phyloP scores from a whole-genome alignment of 805 yeast genomes.

The Pichia phayaonensis region DNA sequence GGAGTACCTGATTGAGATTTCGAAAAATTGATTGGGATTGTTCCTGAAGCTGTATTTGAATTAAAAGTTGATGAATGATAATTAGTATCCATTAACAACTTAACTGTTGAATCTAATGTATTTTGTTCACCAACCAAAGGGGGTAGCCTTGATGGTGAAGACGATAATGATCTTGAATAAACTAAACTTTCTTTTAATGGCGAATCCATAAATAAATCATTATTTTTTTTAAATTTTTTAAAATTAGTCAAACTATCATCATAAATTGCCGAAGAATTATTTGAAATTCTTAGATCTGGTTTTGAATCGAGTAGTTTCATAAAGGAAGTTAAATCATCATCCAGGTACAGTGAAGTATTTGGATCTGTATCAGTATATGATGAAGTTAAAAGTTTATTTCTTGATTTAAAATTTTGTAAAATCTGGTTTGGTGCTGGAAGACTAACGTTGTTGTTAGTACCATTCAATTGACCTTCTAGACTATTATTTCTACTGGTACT shows the following conservation, averaged over 20 bases:
- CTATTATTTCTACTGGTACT: slow-evolving; percentile 23
- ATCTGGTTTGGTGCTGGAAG: slow-evolving; percentile 16
- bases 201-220: slow-evolving; percentile 18
- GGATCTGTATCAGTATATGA: slow-evolving; percentile 23
- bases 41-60: not conserved
- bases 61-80: not conserved
- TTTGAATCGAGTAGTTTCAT: slow-evolving; percentile 30
- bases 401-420: slow-evolving; percentile 20
- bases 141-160: slow-evolving; percentile 8
- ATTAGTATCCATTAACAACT: slow-evolving; percentile 6
- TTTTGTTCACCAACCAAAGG: slow-evolving; percentile 3
- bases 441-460: not conserved
- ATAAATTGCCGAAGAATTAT: slow-evolving; percentile 19
- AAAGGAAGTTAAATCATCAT: slow-evolving; percentile 29
- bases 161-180: slow-evolving; percentile 3
- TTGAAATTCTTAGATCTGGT: slow-evolving; percentile 27
- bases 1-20: not conserved
- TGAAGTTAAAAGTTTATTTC: slow-evolving; percentile 19
- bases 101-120: slow-evolving; percentile 3
- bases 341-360: slow-evolving; percentile 22
- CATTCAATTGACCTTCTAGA: slow-evolving; percentile 21
- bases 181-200: slow-evolving; percentile 9
- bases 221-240: slow-evolving; percentile 22
- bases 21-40: slow-evolving; percentile 1
- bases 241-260: slow-evolving; percentile 25